Evolutionary conservation across 1,284 basidiomycete species (phyloP), one percentile per base, ranked within the genome.

Genomic region (Ceratobasidium sp.): DNA sequence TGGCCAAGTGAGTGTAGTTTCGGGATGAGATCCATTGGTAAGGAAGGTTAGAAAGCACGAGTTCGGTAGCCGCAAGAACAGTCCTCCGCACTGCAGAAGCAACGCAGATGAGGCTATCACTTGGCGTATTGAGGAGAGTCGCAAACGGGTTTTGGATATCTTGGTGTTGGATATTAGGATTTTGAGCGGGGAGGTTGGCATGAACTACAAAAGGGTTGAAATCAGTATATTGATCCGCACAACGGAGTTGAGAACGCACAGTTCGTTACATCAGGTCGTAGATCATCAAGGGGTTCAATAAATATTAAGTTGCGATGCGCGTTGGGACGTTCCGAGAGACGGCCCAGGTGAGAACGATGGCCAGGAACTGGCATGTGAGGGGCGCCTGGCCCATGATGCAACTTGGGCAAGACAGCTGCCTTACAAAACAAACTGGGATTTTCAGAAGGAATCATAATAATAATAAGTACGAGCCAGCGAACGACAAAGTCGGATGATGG

Each of bases 101-200:
- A 29, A 73, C 57, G 46, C 70, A 73, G n/a, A 73, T 52, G 15
- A 73, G 57, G 44, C 70, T 73, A 52, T 73, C 70, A 57, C 43
- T 62, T 9, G 70, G 44, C n/a, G 70, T 73, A 25, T 61, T 62
- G 15, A 73, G 70, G 25, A 51, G 34, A 40, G 57, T 73, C 40
- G 57, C 19, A 52, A 73, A 73, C n/a, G 70, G 70, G 32, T 73
- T 73, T 62, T 73, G 70, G 29, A 62, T 59, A 9, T 73, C 40
- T 3, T 25, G 40, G 25, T 46, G 56, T 40, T 62, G 70, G 22
- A 51, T 25, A 13, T 61, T 40, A 29, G 70, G 43, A 19, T 57
- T 62, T 25, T 34, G 43, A 1, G 70, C 40, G 32, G 54, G 77
- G 67, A 67, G 78, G 76, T 71, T 76, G 75, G 78, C 68, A 73